Percentiles rank a stretch among this genome's conserved stretches.
Evolutionary conservation across 208 protist species (phyloP).

Genomic region (Eutreptiella sp.): DNA sequence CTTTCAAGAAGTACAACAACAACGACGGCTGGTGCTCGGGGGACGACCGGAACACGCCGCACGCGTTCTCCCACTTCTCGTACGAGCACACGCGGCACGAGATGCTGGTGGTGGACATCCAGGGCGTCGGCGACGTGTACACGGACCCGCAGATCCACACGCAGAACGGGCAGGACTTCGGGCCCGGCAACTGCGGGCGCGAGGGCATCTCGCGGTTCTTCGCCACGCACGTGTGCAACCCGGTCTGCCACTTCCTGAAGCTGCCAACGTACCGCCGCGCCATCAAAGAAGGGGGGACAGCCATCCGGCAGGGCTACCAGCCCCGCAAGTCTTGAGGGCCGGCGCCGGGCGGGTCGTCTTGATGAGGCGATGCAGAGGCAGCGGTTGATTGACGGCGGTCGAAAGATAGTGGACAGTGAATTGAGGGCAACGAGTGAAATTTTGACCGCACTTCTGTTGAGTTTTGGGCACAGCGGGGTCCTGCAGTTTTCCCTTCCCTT

Average conservation of each 20-base stretch:
- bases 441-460: too few species aligned
- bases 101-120: slow-evolving; percentile 70
- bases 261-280: slow-evolving; percentile 24
- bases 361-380: too few species aligned
- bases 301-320: too few species aligned
- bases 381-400: too few species aligned
- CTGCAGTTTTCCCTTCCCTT: too few species aligned
- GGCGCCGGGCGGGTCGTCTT: too few species aligned
- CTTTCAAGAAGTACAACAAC: slow-evolving; percentile 78
- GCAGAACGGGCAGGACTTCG: slow-evolving; percentile 59
- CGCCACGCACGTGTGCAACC: slow-evolving; percentile 58
- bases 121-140: slow-evolving; percentile 65
- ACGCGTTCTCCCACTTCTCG: slow-evolving; percentile 76
- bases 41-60: slow-evolving; percentile 64
- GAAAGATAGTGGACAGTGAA: too few species aligned
- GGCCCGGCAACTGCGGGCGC: slow-evolving; percentile 67
- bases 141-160: slow-evolving; percentile 76
- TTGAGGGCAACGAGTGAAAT: too few species aligned
- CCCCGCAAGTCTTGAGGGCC: too few species aligned
- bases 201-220: slow-evolving; percentile 69
- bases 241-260: slow-evolving; percentile 53
- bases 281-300: too few species aligned
- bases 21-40: slow-evolving; percentile 59
- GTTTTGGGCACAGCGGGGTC: too few species aligned
- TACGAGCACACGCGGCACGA: slow-evolving; percentile 50